Evolutionary conservation across 768 basidiomycete species (phyloP).

Genomic region (Boletales sp.): DNA sequence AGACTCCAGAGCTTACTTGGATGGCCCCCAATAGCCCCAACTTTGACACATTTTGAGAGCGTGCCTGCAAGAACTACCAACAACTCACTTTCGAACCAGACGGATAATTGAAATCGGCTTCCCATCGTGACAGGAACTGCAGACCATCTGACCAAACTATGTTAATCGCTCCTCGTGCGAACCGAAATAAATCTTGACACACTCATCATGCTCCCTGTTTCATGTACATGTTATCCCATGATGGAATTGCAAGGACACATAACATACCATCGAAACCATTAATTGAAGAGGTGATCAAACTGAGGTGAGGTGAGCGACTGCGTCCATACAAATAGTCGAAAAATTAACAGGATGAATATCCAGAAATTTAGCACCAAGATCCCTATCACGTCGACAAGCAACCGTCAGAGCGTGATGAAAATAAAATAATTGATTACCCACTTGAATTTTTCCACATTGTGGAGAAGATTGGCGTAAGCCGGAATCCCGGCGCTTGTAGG

Average conservation of each 20-base stretch:
- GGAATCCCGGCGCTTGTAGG: neutral
- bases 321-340: neutral
- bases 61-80: neutral
- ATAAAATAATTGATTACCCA: no score
- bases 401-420: neutral
- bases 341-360: neutral
- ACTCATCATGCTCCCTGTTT: slow-evolving; percentile 6
- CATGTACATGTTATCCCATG: neutral
- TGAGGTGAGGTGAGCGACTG: neutral
- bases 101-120: neutral
- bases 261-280: slow-evolving; percentile 4
- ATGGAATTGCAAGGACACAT: neutral
- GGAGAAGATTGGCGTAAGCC: neutral
- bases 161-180: no score
- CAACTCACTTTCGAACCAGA: no score
- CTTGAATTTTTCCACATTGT: neutral
- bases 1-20: neutral
- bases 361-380: neutral
- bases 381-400: neutral
- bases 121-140: neutral
- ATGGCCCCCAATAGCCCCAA: neutral
- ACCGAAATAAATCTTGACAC: neutral
- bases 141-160: neutral
- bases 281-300: slow-evolving; percentile 3
- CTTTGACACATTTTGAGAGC: neutral